phyloP scores from a whole-genome alignment of 495 filamentous ascomycete species.

The Evernia prunastri region DNA sequence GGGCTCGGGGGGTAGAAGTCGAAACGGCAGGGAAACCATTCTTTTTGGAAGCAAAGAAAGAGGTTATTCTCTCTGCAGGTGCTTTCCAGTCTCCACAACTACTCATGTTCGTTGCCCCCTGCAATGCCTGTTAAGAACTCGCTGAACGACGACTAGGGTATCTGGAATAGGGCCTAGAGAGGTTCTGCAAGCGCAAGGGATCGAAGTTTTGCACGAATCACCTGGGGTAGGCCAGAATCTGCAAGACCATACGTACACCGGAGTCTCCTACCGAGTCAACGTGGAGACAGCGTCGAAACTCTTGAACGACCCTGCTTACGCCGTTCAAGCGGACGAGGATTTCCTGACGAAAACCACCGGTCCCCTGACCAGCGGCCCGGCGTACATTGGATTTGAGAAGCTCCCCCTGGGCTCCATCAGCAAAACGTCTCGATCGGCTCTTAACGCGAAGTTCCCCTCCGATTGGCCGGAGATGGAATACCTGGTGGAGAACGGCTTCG shows the following conservation, averaged over 20 bases:
- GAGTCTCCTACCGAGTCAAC: slow-evolving; percentile 24
- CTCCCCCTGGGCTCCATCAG: no score
- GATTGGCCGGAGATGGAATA: no score
- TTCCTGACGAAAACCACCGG: slow-evolving; percentile 10
- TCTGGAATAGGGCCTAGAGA: not conserved
- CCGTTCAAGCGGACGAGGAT: not conserved
- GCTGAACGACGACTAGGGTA: not conserved
- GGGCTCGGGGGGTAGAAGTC: slow-evolving; percentile 13
- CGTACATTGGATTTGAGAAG: no score
- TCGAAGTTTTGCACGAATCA: slow-evolving; percentile 33
- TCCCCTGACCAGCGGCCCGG: slow-evolving; percentile 18
- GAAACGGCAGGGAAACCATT: slow-evolving; percentile 25
- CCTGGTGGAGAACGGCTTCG: no score
- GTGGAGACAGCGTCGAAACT: slow-evolving; percentile 19
- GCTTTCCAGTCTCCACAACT: no score
- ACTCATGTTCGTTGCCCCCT: no score
- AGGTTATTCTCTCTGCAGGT: no score
- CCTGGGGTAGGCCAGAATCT: slow-evolving; percentile 50
- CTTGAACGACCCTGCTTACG: slow-evolving; percentile 9
- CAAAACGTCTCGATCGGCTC: no score
- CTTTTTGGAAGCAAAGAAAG: slow-evolving; percentile 44
- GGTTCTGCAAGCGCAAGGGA: slow-evolving; percentile 39
- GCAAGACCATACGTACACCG: slow-evolving; percentile 26
- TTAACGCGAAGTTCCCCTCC: no score
- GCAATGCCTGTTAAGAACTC: not conserved